Evolutionary conservation across 2,329 filamentous ascomycete species (phyloP).

Genomic region (Beauveria sp.): DNA sequence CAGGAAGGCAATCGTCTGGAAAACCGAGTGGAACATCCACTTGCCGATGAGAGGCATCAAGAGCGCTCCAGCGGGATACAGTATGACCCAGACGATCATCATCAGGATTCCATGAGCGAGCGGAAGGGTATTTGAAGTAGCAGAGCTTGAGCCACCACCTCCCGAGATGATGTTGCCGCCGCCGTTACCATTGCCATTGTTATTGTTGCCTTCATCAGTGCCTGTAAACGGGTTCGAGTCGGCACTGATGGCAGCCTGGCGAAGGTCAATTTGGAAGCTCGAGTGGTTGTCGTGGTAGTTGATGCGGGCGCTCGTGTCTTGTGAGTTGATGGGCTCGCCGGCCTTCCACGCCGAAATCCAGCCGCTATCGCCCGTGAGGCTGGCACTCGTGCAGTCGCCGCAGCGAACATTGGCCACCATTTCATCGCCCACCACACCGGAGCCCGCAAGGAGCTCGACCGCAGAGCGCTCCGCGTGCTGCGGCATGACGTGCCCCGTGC

Average conservation of each 20-base stretch:
- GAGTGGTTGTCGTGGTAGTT: conserved; percentile 37
- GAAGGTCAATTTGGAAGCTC: conserved; percentile 41
- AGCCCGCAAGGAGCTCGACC: conserved; percentile 50
- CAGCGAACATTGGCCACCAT: conserved; percentile 56
- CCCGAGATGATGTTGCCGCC: conserved; percentile 9
- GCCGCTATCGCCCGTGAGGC: conserved; percentile 30
- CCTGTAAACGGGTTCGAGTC: conserved; percentile 46
- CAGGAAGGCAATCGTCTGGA: conserved; percentile 47
- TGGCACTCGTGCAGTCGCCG: conserved; percentile 41
- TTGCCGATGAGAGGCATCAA: conserved; percentile 52
- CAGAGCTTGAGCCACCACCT: conserved; percentile 12
- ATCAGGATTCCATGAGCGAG: conserved; percentile 52
- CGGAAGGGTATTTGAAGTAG: conserved; percentile 22
- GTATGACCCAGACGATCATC: conserved; percentile 48
- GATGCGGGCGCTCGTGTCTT: conserved; percentile 32
- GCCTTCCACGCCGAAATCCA: conserved; percentile 51
- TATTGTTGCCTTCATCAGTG: background rate
- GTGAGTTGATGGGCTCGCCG: conserved; percentile 38
- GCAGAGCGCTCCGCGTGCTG: conserved; percentile 33
- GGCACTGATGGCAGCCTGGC: conserved; percentile 34
- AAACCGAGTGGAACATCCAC: conserved; percentile 49
- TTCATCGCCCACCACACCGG: conserved; percentile 41
- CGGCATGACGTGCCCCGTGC: conserved; percentile 40
- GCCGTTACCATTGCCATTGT: background rate
- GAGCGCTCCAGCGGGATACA: conserved; percentile 53